Percentiles rank a stretch among this genome's conserved stretches.
phyloP scores from a whole-genome alignment of 2,329 filamentous ascomycete species.

The Venturia pyrina region DNA sequence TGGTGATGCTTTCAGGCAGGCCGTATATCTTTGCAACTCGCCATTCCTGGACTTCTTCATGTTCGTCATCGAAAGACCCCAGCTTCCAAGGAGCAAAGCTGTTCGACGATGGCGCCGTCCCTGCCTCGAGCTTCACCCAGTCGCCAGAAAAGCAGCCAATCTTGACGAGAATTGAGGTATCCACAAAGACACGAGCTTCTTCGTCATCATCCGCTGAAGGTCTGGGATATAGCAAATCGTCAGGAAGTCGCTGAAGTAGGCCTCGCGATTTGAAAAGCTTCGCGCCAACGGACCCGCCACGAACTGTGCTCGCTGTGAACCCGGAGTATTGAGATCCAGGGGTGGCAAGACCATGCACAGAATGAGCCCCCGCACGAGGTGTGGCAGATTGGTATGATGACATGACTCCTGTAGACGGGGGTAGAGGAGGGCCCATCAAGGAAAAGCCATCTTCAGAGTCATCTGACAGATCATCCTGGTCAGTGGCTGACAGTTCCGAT shows the following conservation, averaged over 20 bases:
- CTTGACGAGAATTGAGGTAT: slow-evolving; percentile 73
- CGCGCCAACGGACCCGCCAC: slow-evolving; percentile 33
- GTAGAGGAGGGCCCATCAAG: slow-evolving; percentile 66
- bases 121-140: slow-evolving; percentile 78
- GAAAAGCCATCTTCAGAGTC: slow-evolving; percentile 95
- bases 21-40: slow-evolving; percentile 83
- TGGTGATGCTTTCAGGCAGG: slow-evolving; percentile 60
- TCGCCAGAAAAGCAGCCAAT: slow-evolving; percentile 96
- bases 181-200: slow-evolving; percentile 77
- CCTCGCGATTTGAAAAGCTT: slow-evolving; percentile 80
- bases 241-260: slow-evolving; percentile 59
- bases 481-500: slow-evolving; percentile 50
- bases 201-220: slow-evolving; percentile 79
- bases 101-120: slow-evolving; percentile 61
- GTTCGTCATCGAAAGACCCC: slow-evolving; percentile 50
- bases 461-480: slow-evolving; percentile 74
- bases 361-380: slow-evolving; percentile 62
- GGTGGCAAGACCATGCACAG: slow-evolving; percentile 61
- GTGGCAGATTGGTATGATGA: slow-evolving; percentile 74
- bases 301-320: slow-evolving; percentile 74
- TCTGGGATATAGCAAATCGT: slow-evolving; percentile 75
- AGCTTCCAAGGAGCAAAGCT: slow-evolving; percentile 46
- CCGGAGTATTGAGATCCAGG: slow-evolving; percentile 84
- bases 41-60: slow-evolving; percentile 60
- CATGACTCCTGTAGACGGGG: slow-evolving; percentile 61